Conservation (phyloP, 1,284 basidiomycete species). For the Melampsora abietis-canadensis region DNA sequence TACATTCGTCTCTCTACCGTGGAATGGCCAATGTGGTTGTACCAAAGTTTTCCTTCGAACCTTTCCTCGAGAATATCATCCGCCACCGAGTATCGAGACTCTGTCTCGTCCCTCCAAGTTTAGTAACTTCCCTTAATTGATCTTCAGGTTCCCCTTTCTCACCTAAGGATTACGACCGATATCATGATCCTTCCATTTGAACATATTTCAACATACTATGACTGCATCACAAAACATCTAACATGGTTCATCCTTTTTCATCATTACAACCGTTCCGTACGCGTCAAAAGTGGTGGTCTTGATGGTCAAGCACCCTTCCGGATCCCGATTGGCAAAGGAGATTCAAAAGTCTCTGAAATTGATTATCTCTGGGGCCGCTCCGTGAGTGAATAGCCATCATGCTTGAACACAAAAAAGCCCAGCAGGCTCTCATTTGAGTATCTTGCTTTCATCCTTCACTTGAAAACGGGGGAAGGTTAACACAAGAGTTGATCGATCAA, state of each 20-base stretch:
- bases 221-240: neutral
- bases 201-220: neutral
- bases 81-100: neutral
- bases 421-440: neutral
- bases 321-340: neutral
- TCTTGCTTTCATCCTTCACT: too few relatives aligned
- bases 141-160: neutral
- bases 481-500: conserved; percentile 6
- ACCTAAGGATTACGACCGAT: neutral
- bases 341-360: neutral
- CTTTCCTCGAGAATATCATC: conserved; percentile 6
- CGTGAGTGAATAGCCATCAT: conserved; percentile 2
- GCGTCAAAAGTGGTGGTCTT: conserved; percentile 13
- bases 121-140: neutral
- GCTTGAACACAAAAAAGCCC: neutral
- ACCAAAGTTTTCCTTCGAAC: neutral
- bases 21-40: conserved; percentile 4
- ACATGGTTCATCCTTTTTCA: too few relatives aligned
- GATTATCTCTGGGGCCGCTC: conserved; percentile 10
- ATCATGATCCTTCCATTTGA: neutral
- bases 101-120: conserved; percentile 18
- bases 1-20: conserved; percentile 3
- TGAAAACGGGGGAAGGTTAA: neutral
- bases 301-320: conserved; percentile 9
- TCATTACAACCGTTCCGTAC: neutral